phyloP scores from a whole-genome alignment of 805 yeast genomes.

The Candida ortonii region DNA sequence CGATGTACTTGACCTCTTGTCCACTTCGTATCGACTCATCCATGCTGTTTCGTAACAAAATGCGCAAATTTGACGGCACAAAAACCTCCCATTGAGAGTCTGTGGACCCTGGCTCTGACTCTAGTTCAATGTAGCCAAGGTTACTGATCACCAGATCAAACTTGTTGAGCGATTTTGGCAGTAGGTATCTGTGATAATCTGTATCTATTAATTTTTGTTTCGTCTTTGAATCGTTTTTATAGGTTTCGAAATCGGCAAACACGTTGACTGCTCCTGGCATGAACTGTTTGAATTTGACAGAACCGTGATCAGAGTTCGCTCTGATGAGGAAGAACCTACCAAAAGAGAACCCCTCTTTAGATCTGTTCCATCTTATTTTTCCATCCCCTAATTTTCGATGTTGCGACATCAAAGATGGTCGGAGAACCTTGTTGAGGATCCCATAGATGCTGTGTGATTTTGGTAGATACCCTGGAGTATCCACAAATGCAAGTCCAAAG shows the following conservation, averaged over 20 bases:
- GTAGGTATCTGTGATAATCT: conserved; percentile 3
- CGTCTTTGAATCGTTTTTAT: not conserved
- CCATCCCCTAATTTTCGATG: conserved; percentile 1
- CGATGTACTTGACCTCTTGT: not conserved
- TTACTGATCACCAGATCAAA: conserved; percentile 18
- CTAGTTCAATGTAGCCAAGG: conserved; percentile 16
- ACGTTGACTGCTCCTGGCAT: conserved; percentile 11
- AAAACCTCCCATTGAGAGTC: conserved; percentile 9
- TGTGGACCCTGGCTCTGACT: not conserved
- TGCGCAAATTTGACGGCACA: conserved; percentile 10
- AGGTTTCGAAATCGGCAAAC: not conserved
- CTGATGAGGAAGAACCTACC: conserved; percentile 10
- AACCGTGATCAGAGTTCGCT: conserved; percentile 1
- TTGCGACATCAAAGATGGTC: conserved; percentile 6
- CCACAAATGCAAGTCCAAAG: conserved; percentile 21
- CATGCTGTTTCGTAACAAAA: conserved; percentile 11
- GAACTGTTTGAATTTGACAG: conserved; percentile 5
- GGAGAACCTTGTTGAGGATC: conserved; percentile 4
- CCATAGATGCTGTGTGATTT: conserved; percentile 22
- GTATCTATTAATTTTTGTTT: not conserved
- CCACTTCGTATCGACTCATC: conserved; percentile 2
- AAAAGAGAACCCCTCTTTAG: conserved; percentile 7
- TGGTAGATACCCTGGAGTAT: conserved; percentile 31
- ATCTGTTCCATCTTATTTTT: conserved; percentile 1
- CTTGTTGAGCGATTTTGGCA: conserved; percentile 9